phyloP scores from a whole-genome alignment of 495 filamentous ascomycete species.

The Podospora comata region DNA sequence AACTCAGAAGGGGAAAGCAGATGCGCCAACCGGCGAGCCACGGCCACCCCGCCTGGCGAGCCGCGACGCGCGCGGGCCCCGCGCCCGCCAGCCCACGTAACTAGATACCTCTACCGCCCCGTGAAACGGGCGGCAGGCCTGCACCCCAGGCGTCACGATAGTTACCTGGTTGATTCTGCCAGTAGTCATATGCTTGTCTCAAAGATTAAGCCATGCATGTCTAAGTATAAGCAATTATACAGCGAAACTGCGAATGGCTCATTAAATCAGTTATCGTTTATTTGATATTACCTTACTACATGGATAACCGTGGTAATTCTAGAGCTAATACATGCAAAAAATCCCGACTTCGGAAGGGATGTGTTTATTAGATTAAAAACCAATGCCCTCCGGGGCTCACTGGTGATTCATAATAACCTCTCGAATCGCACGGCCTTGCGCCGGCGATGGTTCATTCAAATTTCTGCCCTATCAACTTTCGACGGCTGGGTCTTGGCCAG shows the following conservation, averaged over 20 bases:
- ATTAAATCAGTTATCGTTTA: slow-evolving; percentile 73
- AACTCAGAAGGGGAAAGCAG: slow-evolving; percentile 26
- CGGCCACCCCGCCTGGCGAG: slow-evolving; percentile 23
- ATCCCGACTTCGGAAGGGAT: slow-evolving; percentile 61
- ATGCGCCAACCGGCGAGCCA: slow-evolving; percentile 16
- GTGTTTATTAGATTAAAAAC: slow-evolving; percentile 72
- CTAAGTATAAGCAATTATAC: slow-evolving; percentile 69
- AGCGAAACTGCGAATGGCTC: slow-evolving; percentile 69
- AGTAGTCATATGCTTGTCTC: slow-evolving; percentile 72
- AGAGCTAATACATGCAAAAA: slow-evolving; percentile 72
- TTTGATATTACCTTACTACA: slow-evolving; percentile 70
- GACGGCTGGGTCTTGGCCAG: slow-evolving; percentile 54
- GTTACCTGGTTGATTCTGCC: slow-evolving; percentile 69
- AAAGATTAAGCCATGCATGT: slow-evolving; percentile 74
- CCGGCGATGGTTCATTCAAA: slow-evolving; percentile 63
- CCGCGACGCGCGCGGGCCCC: slow-evolving; percentile 12
- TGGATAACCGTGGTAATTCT: slow-evolving; percentile 74
- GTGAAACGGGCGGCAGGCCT: slow-evolving; percentile 25
- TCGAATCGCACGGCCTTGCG: slow-evolving; percentile 64
- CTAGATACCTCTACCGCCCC: slow-evolving; percentile 26
- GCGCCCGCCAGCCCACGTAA: slow-evolving; percentile 20
- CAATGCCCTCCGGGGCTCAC: slow-evolving; percentile 59
- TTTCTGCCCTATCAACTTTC: slow-evolving; percentile 67
- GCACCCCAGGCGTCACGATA: slow-evolving; percentile 40
- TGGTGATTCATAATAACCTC: slow-evolving; percentile 65